Evolutionary conservation across 2,329 filamentous ascomycete genomes (phyloP), one percentile per base, ranked within the genome.

Genomic region (Verticillium tricorpus): DNA sequence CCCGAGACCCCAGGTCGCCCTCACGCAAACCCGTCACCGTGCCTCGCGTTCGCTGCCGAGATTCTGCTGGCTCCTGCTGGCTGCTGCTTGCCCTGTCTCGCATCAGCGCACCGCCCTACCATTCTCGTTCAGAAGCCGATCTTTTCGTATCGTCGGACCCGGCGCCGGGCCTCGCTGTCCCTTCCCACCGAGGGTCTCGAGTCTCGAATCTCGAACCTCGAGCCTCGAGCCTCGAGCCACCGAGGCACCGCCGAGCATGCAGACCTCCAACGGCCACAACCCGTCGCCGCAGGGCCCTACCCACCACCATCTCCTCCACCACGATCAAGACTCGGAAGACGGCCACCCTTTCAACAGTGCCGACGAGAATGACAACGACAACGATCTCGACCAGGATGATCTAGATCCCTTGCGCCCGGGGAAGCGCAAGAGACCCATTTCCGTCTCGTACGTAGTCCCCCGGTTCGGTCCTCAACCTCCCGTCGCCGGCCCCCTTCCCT

Each of bases 391-490:
- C 54, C 78, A 79, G 62, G 78, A 81, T 62, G 76, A 77, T 60
- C 70, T 76, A 57, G 78, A 82, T 58, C 70, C 74, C 25, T 72
- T 72, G 34, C 77, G 77, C 59, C 76, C 72, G 64, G 79, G 82
- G 62, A 88, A 88, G 73, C 82, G 85, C 65, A 88, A 87, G 72
- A 79, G 85, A 62, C 83, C 83, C 63, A 79, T 86, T 58, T 86
- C 84, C 63, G 84, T 86, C 64, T 86, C 84, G 84, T 87, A 80
- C 69, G 79, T 79, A 35, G 9, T 14, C 34, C 9, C 7, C 9
- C 40, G 40, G 40, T 25, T 50, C 40, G 40, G 40, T 25, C 40
- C n/a, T 50, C 40, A 50, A 50, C 6, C 40, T 11, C 40, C 40
- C 40, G 40, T 50, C n/a, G 40, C 40, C 40, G 9, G 17, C 19